Evolutionary conservation across 2,329 filamentous ascomycete genomes (phyloP), one percentile per base, ranked within the genome.

Genomic region (Botryotinia globosa): DNA sequence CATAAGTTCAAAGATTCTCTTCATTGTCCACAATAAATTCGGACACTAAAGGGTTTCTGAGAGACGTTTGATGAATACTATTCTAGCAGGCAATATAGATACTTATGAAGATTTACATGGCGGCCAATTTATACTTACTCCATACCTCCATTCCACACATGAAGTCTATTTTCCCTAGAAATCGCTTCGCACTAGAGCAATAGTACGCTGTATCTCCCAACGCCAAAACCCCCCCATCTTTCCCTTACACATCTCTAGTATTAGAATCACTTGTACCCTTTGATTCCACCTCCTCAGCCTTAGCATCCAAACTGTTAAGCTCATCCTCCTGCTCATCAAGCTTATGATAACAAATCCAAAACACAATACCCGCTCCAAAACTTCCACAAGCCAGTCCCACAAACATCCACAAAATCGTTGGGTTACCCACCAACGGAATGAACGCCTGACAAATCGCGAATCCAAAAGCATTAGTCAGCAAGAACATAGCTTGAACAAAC

Each of bases 401-500:
- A 64, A 81, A 82, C 65, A 82, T 78, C 78, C 80, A 83, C 29
- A 85, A 75, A 42, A 85, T 80, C 9, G 81, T 78, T 0, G 85
- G 85, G 74, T 86, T 84, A n/a, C 74, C 75, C 8, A 83, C 82
- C 1, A 82, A 78, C 0, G 84, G 83, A 34, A 83, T 80, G 34
- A 86, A 75, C 0, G 84, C 83, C 75, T 85, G 81, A 42, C 83
- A 83, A 10, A 86, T 76, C 2, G 87, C 87, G 54, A 84, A 85
- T 6, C 86, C 87, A 74, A 90, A 83, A 0, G 88, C 88, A 72
- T 85, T 88, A 76, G 87, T 93, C 83, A 92, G 89, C 48, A 93
- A 85, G 79, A 90, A 90, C 78, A 93, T 85, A 32, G 88, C 88
- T 81, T 87, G 86, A 77, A 94, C 90, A 42, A 94, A 86, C 1